Percentiles rank a stretch among this genome's conserved stretches.
These are phyloP conservation scores for Echinochloa phyllopogon DNA, from an alignment of 176 grass and related monocot genomes.

Conservation along the genomic window DNA sequence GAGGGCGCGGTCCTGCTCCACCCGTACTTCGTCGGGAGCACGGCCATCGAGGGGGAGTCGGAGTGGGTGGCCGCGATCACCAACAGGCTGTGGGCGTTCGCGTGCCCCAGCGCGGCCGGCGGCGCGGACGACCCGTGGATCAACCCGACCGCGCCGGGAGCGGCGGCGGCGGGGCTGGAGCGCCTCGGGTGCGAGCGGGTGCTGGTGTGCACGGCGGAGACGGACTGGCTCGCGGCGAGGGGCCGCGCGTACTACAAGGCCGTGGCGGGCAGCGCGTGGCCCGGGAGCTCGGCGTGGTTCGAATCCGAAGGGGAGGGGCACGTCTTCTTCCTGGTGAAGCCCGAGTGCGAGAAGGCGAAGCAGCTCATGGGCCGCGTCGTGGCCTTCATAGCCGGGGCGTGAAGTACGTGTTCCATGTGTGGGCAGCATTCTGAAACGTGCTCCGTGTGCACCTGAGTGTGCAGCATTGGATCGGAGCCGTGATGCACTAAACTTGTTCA, in stretches of 20 bases:
- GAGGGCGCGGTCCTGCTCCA: slow-evolving; percentile 52
- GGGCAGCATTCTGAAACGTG: too few species aligned
- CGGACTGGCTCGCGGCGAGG: slow-evolving; percentile 32
- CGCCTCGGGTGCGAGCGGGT: slow-evolving; percentile 33
- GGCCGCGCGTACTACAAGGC: slow-evolving; percentile 31
- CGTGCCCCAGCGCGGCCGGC: slow-evolving; percentile 30
- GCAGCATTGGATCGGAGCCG: too few species aligned
- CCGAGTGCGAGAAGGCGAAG: slow-evolving; percentile 24
- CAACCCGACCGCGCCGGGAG: not conserved
- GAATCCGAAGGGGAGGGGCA: slow-evolving; percentile 41
- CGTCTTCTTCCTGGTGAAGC: slow-evolving; percentile 40
- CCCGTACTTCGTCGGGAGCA: slow-evolving; percentile 51
- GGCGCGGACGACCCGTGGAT: slow-evolving; percentile 9
- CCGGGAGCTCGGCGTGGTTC: slow-evolving; percentile 40
- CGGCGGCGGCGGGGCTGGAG: not conserved
- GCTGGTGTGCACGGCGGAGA: slow-evolving; percentile 45
- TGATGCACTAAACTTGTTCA: too few species aligned
- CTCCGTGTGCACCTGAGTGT: too few species aligned
- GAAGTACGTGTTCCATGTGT: not conserved
- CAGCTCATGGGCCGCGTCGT: slow-evolving; percentile 6
- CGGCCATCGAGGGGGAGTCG: slow-evolving; percentile 27
- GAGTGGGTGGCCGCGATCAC: not conserved
- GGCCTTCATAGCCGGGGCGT: slow-evolving; percentile 8
- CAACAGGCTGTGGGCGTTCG: slow-evolving; percentile 47
- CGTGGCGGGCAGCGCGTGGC: slow-evolving; percentile 48